Evolutionary conservation across 805 yeast genomes (phyloP), one percentile per base, ranked within the genome.

Genomic region (Komagataella ulmi): DNA sequence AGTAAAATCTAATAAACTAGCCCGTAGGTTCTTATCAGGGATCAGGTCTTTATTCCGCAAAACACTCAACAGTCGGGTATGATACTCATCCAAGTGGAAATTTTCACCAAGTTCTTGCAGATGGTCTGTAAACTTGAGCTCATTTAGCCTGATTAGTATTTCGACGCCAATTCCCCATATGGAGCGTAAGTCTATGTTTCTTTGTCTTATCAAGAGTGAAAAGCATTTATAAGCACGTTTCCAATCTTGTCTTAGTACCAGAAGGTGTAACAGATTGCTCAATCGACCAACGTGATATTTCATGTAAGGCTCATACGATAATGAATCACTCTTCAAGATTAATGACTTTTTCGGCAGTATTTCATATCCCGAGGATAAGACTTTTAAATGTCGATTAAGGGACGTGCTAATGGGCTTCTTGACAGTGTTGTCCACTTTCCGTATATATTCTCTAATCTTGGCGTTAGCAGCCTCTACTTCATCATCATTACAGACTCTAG

Each of bases 81-180:
- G 53, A 23, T 46, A 44, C 17, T 23, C n/a, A 21, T 44, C 45
- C 24, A 52, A 24, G 14, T 50, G n/a, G 30, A 30, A 24, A 14
- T 47, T 46, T 17, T 18, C 19, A 12, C 24, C 49, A n/a, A 36
- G 5, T 12, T 51, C 51, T 12, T 49, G 30, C 3, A 51, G n/a
- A 23, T 49, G 43, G 24, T 52, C 44, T 19, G 49, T 45, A 44
- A 62, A 62, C 49, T 62, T 62, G 6, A 54, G 46, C 47, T 58
- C 59, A 51, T 60, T 63, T 48, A 63, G 48, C 21, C 60, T 52
- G 36, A 59, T 58, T 19, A 83, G 59, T 4, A 83, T 77, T 54
- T 79, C 82, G 4, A 79, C 62, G 0, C 85, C 89, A 0, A 82
- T 44, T 0, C 84, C 76, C 90, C 90, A 85, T 8, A 83, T 59